These are phyloP conservation scores for Parastagonospora avenae DNA, from an alignment of 2,329 filamentous ascomycete genomes.

Conservation along the genomic window DNA sequence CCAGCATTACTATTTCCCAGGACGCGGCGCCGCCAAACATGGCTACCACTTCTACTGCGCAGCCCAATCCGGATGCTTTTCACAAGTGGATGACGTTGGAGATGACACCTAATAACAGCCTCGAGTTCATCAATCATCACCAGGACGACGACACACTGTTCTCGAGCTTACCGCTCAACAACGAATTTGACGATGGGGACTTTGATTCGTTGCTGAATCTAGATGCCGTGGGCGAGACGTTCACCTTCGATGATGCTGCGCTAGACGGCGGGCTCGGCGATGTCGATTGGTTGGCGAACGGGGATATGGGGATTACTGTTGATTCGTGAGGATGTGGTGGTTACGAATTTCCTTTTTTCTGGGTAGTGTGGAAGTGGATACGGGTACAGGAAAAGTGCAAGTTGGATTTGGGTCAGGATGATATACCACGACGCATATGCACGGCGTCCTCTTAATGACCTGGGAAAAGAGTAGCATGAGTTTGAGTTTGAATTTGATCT, in stretches of 20 bases:
- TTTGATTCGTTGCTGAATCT: conserved; percentile 49
- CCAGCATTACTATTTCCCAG: conserved; percentile 35
- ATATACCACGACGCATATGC: too few relatives aligned
- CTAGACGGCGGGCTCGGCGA: conserved; percentile 21
- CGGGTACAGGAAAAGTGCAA: too few relatives aligned
- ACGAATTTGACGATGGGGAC: conserved; percentile 48
- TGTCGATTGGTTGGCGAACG: conserved; percentile 23
- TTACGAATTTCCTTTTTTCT: too few relatives aligned
- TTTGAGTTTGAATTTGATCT: too few relatives aligned
- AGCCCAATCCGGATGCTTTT: conserved; percentile 6
- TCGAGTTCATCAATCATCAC: conserved; percentile 38
- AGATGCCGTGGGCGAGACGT: conserved; percentile 47
- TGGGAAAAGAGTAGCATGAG: too few relatives aligned
- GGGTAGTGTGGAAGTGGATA: too few relatives aligned
- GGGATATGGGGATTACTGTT: conserved; percentile 12
- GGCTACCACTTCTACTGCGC: too few relatives aligned
- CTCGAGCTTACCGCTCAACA: conserved; percentile 41
- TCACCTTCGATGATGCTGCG: conserved; percentile 37
- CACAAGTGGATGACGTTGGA: conserved; percentile 29
- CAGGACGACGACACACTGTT: conserved; percentile 44
- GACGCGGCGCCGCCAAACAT: conserved; percentile 16
- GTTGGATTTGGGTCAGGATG: too few relatives aligned
- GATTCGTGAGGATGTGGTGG: conserved; percentile 12
- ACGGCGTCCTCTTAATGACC: too few relatives aligned
- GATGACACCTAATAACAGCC: conserved; percentile 18